Conservation (phyloP, 1,284 basidiomycete species). For the Earliella scabrosa region DNA sequence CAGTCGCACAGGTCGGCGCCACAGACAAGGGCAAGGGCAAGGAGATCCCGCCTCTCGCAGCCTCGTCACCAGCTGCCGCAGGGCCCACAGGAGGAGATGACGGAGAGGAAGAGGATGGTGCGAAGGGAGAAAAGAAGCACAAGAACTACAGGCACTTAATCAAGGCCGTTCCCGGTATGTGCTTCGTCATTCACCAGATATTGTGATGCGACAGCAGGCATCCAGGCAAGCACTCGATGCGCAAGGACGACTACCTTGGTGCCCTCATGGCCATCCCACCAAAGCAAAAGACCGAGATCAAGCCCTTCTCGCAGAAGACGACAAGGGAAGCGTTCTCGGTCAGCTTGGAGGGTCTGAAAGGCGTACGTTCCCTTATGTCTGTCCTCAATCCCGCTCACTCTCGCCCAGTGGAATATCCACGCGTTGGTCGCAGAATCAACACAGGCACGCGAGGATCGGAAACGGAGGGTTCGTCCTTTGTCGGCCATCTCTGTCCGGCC, state of each 20-base stretch:
- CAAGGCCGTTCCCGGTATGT: constrained; percentile 73
- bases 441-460: constrained; percentile 78
- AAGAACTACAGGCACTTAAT: constrained; percentile 82
- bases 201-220: constrained; percentile 3
- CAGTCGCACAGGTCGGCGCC: constrained; percentile 31
- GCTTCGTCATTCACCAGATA: constrained; percentile 5
- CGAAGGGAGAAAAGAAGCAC: constrained; percentile 71
- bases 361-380: constrained; percentile 53
- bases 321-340: constrained; percentile 76
- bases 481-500: constrained; percentile 14
- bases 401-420: constrained; percentile 67
- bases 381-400: constrained; percentile 23
- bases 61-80: constrained; percentile 32
- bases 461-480: constrained; percentile 63
- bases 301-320: constrained; percentile 66
- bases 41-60: constrained; percentile 40
- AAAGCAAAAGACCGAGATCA: constrained; percentile 69
- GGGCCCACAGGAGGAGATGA: constrained; percentile 50
- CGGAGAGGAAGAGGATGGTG: constrained; percentile 55
- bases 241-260: constrained; percentile 76
- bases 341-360: constrained; percentile 74
- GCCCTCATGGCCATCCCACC: constrained; percentile 69
- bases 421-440: constrained; percentile 68
- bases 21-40: constrained; percentile 69
- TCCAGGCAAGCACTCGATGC: constrained; percentile 78